Conservation (phyloP, 768 basidiomycete species). For the Lentinula raphanica region DNA sequence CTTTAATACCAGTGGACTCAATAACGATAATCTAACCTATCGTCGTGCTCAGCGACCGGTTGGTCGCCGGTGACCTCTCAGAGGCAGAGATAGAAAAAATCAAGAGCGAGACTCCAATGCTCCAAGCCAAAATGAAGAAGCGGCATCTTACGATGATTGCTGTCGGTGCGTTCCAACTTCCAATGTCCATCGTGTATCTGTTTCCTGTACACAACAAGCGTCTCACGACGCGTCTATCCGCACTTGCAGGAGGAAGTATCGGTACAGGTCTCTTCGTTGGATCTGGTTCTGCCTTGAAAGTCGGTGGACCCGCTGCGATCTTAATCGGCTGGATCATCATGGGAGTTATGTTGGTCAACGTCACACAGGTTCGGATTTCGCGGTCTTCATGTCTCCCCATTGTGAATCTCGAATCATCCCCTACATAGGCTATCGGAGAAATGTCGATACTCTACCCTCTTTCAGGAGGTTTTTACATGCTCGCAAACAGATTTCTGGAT, state of each 20-base stretch:
- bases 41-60: conserved; percentile 17
- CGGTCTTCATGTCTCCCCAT: not conserved
- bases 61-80: conserved; percentile 29
- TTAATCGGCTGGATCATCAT: conserved; percentile 41
- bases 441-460: conserved; percentile 45
- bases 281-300: conserved; percentile 33
- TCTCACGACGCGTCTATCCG: not conserved
- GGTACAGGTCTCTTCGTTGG: conserved; percentile 47
- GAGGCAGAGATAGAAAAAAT: conserved; percentile 30
- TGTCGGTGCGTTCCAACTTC: conserved; percentile 30
- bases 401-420: not conserved
- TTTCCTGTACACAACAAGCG: no score
- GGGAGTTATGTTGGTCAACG: conserved; percentile 44
- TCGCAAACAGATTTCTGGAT: conserved; percentile 41
- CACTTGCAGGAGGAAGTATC: conserved; percentile 30
- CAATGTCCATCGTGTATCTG: not conserved
- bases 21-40: not conserved
- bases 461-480: conserved; percentile 45
- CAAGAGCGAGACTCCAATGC: conserved; percentile 36
- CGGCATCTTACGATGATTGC: conserved; percentile 45
- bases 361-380: conserved; percentile 30
- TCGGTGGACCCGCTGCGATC: conserved; percentile 38
- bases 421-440: conserved; percentile 40
- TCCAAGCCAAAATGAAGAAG: conserved; percentile 45
- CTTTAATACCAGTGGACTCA: not conserved